phyloP scores from a whole-genome alignment of 371 early-diverging fungal species.

The Mucor plumbeus region DNA sequence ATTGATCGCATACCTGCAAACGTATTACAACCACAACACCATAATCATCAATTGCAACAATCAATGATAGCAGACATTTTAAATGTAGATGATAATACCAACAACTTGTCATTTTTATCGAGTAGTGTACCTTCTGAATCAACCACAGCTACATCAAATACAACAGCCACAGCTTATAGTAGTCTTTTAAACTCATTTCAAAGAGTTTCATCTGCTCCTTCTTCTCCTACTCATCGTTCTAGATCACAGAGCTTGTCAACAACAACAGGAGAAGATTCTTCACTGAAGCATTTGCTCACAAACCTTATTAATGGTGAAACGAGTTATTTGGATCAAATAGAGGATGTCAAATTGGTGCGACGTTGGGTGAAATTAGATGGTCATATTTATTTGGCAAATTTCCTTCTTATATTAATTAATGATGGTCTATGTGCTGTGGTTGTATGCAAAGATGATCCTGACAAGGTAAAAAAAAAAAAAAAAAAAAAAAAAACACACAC shows the following conservation, averaged over 20 bases:
- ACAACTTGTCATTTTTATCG: constrained; percentile 22
- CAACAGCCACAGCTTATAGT: neutral
- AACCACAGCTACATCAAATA: constrained; percentile 5
- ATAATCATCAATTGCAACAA: constrained; percentile 1
- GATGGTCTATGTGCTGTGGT: constrained; percentile 39
- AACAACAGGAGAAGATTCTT: constrained; percentile 18
- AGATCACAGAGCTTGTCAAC: constrained; percentile 34
- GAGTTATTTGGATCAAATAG: constrained; percentile 29
- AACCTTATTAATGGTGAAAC: constrained; percentile 34
- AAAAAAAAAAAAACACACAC: too few relatives aligned
- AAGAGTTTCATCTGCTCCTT: constrained; percentile 29
- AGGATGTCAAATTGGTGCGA: constrained; percentile 37
- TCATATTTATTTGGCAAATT: constrained; percentile 26
- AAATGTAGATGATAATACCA: constrained; percentile 9
- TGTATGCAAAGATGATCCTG: constrained; percentile 38
- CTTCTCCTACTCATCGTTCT: constrained; percentile 38
- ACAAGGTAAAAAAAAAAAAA: constrained; percentile 10
- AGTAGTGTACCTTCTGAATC: constrained; percentile 44
- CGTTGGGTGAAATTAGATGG: constrained; percentile 39
- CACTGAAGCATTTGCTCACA: constrained; percentile 31
- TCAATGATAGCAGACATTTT: constrained; percentile 22
- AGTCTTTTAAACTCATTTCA: constrained; percentile 1
- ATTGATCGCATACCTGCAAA: constrained; percentile 23
- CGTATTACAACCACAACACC: constrained; percentile 14
- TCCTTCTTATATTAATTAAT: constrained; percentile 25